A percentile compares a stretch with the other conserved stretches of the same genome.
Evolutionary conservation across 257 asterid species (phyloP).

Genomic region (Rehmannia glutinosa): DNA sequence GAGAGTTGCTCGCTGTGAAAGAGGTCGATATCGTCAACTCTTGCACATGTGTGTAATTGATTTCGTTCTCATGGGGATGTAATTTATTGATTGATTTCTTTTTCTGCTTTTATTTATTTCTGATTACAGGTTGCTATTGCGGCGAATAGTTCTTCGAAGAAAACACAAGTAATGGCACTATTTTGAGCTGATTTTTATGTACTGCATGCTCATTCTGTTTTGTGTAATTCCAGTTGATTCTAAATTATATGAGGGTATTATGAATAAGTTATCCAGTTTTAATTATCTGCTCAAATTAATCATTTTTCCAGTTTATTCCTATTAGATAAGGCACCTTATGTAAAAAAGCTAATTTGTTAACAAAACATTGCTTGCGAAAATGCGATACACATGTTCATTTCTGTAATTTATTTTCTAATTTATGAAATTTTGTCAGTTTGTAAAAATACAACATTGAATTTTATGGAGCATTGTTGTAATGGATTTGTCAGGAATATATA

Average conservation of each 20-base stretch:
- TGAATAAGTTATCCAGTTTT: background rate
- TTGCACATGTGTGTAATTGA: background rate
- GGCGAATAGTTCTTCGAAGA: constrained; percentile 56
- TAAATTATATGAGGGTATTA: background rate
- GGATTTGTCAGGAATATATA: constrained; percentile 66
- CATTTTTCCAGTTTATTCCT: background rate
- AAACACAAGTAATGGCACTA: constrained; percentile 56
- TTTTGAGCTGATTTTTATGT: constrained; percentile 15
- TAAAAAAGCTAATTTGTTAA: background rate
- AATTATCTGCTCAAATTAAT: background rate
- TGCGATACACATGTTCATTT: background rate
- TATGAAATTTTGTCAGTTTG: background rate
- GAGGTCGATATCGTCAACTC: constrained; percentile 44
- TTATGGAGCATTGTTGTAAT: constrained; percentile 19
- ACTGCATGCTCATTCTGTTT: background rate
- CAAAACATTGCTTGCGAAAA: background rate
- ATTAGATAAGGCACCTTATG: background rate
- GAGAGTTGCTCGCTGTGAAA: constrained; percentile 91
- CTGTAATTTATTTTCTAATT: too few relatives aligned
- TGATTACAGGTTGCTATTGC: constrained; percentile 61
- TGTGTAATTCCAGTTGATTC: constrained; percentile 10
- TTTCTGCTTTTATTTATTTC: background rate
- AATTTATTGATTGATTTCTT: background rate
- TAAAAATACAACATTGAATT: constrained; percentile 7
- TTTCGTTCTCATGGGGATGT: background rate